A percentile compares a stretch with the other conserved stretches of the same genome.
These are phyloP conservation scores for Elsinoe batatas DNA, from an alignment of 2,329 filamentous ascomycete genomes.

Conservation along the genomic window DNA sequence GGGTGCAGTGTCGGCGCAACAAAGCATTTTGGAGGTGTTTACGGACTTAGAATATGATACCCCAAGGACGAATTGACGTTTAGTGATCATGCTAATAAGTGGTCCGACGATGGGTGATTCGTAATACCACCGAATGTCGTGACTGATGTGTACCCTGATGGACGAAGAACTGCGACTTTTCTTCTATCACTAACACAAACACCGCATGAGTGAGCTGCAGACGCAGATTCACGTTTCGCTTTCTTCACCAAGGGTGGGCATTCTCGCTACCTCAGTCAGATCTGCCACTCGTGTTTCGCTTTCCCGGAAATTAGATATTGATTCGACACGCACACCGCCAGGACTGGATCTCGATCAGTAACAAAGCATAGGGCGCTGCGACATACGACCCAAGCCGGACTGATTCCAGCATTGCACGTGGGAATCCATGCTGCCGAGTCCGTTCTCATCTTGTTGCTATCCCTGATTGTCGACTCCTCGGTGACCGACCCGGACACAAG, in stretches of 20 bases:
- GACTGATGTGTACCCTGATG: slow-evolving; percentile 3
- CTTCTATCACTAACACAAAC: not conserved
- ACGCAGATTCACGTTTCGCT: not conserved
- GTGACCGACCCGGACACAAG: not conserved
- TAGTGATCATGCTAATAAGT: not conserved
- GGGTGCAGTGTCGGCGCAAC: not conserved
- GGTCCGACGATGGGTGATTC: not conserved
- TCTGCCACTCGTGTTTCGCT: not conserved
- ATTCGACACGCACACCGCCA: not conserved
- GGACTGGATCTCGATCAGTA: not conserved
- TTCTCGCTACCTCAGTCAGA: not conserved
- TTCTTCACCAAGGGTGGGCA: not conserved
- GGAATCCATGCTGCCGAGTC: no score
- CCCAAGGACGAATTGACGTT: slow-evolving; percentile 4
- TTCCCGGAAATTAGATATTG: not conserved
- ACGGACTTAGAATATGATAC: not conserved
- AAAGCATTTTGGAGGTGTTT: not conserved
- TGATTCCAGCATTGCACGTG: no score
- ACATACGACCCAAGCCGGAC: no score
- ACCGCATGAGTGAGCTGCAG: not conserved
- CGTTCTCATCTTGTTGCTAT: no score
- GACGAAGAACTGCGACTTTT: not conserved
- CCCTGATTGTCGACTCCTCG: no score
- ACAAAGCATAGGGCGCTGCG: not conserved
- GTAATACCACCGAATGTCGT: not conserved